Evolutionary conservation across 2,329 filamentous ascomycete species (phyloP).

Genomic region (Paradendryphiella salina): DNA sequence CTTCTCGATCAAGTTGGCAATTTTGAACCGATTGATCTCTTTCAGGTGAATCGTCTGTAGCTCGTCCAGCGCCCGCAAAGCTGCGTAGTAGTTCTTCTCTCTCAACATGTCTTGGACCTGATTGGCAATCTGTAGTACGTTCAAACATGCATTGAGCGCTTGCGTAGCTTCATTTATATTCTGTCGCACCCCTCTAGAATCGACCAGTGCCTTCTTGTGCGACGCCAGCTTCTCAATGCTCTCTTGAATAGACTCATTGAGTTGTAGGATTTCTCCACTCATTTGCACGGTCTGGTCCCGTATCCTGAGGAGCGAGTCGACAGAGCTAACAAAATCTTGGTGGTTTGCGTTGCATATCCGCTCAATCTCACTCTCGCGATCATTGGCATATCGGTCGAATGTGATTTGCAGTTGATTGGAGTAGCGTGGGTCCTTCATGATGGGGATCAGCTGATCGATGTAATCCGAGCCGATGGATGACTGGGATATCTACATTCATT

Average conservation of each 20-base stretch:
- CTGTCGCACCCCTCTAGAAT: constrained; percentile 87
- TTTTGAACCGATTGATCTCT: constrained; percentile 90
- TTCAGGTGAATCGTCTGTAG: constrained; percentile 95
- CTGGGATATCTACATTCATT: constrained; percentile 73
- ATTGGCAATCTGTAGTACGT: constrained; percentile 89
- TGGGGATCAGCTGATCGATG: constrained; percentile 91
- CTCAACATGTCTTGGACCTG: constrained; percentile 88
- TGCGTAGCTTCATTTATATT: constrained; percentile 93
- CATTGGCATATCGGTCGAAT: constrained; percentile 77
- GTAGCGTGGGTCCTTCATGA: constrained; percentile 84
- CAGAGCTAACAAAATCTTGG: constrained; percentile 91
- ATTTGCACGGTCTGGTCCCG: constrained; percentile 86
- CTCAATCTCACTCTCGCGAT: constrained; percentile 90
- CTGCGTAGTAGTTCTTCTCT: constrained; percentile 94
- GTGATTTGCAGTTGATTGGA: constrained; percentile 78
- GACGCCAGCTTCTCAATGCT: constrained; percentile 93
- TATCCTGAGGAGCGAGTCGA: constrained; percentile 90
- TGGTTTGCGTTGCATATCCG: constrained; percentile 93
- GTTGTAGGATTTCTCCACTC: constrained; percentile 85
- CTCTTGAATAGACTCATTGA: constrained; percentile 92
- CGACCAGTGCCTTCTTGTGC: constrained; percentile 92
- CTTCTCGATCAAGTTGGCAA: constrained; percentile 93
- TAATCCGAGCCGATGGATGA: constrained; percentile 92
- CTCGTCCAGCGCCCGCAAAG: constrained; percentile 90
- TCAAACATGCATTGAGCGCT: constrained; percentile 86